These are phyloP conservation scores for Candida schatavii DNA, from an alignment of 805 yeast genomes.

Conservation along the genomic window DNA sequence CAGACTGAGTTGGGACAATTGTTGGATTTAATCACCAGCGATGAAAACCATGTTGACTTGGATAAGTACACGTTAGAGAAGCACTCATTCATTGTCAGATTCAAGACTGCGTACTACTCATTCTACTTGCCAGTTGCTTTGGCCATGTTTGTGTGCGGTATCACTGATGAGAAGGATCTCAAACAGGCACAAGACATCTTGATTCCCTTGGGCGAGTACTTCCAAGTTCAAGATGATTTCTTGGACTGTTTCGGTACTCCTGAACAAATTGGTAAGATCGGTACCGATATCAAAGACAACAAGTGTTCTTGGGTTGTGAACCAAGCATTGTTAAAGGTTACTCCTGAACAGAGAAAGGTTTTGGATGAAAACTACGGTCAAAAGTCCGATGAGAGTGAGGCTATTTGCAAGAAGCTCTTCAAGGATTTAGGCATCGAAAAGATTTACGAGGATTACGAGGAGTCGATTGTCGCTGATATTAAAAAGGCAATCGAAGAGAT, in stretches of 20 bases:
- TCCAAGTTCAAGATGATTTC: conserved; percentile 98
- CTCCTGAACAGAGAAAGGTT: conserved; percentile 75
- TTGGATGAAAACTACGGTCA: conserved; percentile 90
- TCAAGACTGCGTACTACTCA: conserved; percentile 96
- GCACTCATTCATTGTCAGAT: conserved; percentile 93
- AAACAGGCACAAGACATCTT: conserved; percentile 84
- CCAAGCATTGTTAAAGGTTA: conserved; percentile 78
- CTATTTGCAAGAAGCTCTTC: conserved; percentile 69
- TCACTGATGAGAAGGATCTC: conserved; percentile 66
- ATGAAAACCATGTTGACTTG: conserved; percentile 90
- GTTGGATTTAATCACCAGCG: conserved; percentile 93
- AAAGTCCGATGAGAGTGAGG: conserved; percentile 69
- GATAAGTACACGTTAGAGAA: conserved; percentile 81
- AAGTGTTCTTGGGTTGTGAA: conserved; percentile 98
- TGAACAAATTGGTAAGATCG: conserved; percentile 95
- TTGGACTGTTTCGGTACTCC: conserved; percentile 97
- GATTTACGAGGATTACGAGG: conserved; percentile 80
- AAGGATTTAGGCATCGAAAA: conserved; percentile 67
- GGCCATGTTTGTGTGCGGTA: conserved; percentile 91
- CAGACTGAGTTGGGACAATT: conserved; percentile 97
- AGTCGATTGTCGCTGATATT: conserved; percentile 63
- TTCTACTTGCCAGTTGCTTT: conserved; percentile 96
- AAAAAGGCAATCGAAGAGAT: conserved; percentile 60
- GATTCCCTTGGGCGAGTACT: conserved; percentile 95
- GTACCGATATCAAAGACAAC: conserved; percentile 97